Percentiles rank a stretch among this genome's conserved stretches.
These are phyloP conservation scores for Alternaria atra DNA, from an alignment of 2,329 filamentous ascomycete genomes.

Conservation along the genomic window DNA sequence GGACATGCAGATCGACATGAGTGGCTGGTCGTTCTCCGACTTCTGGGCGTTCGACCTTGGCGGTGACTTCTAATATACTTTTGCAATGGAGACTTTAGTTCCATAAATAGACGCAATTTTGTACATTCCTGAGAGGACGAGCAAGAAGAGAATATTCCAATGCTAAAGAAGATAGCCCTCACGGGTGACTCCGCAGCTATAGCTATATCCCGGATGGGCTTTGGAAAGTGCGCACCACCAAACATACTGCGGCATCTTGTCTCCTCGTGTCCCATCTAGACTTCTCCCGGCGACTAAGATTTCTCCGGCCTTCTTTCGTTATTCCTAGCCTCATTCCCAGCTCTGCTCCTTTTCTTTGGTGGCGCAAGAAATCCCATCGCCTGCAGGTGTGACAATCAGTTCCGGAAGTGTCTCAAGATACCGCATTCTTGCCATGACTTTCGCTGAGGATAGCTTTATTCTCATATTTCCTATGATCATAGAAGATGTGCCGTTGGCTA, in stretches of 20 bases:
- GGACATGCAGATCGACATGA: constrained; percentile 41
- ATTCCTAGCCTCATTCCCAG: neutral
- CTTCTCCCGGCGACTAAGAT: too few species aligned
- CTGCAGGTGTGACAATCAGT: too few species aligned
- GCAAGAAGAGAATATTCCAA: neutral
- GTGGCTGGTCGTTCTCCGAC: constrained; percentile 45
- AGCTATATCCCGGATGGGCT: neutral
- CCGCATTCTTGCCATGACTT: too few species aligned
- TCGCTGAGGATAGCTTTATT: too few species aligned
- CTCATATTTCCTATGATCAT: too few species aligned
- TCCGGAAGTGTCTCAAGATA: too few species aligned
- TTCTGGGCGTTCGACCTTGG: constrained; percentile 49
- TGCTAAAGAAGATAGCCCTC: neutral
- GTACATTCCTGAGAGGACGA: neutral
- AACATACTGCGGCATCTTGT: neutral
- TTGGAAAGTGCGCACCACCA: neutral
- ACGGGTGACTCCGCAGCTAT: neutral
- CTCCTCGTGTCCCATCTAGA: too few species aligned
- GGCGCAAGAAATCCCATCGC: neutral
- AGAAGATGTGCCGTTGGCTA: too few species aligned
- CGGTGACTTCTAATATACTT: constrained; percentile 35
- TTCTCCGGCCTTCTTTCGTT: neutral
- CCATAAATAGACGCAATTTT: neutral
- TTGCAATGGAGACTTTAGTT: neutral
- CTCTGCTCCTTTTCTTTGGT: neutral